These are phyloP conservation scores for Ceratocystis lukuohia DNA, from an alignment of 2,329 filamentous ascomycete genomes.

Conservation along the genomic window DNA sequence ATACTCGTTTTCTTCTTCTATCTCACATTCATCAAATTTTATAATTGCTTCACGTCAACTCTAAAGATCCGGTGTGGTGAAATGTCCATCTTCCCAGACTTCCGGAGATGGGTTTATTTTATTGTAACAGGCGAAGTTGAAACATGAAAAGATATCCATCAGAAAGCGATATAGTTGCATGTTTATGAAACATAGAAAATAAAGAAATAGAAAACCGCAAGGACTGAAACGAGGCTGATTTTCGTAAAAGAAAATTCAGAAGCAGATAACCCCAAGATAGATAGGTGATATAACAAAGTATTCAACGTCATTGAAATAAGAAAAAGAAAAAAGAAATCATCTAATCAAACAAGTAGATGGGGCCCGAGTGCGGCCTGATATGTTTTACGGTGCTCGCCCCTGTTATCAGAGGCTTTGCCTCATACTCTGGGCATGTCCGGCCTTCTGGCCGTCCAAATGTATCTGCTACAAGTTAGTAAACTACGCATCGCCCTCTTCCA, in stretches of 20 bases:
- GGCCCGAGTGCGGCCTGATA: not conserved
- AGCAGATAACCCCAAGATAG: not conserved
- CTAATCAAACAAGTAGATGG: not conserved
- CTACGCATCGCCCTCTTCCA: constrained; percentile 17
- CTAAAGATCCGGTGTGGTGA: not conserved
- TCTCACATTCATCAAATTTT: not conserved
- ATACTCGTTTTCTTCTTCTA: not conserved
- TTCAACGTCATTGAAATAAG: not conserved
- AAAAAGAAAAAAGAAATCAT: not conserved
- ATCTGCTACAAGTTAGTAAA: constrained; percentile 21
- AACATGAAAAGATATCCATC: not conserved
- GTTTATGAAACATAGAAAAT: not conserved
- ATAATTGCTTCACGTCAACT: not conserved
- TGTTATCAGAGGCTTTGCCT: not conserved
- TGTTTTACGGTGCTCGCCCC: not conserved
- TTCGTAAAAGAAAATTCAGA: not conserved
- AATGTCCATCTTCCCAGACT: not conserved
- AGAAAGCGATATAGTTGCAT: not conserved
- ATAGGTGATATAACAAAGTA: not conserved
- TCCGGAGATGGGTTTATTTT: not conserved
- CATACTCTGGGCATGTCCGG: constrained; percentile 18
- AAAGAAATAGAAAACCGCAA: not conserved
- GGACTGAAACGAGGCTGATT: not conserved
- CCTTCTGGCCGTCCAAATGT: constrained; percentile 27
- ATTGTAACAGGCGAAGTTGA: not conserved